Conservation (phyloP, 2,329 filamentous ascomycete species). For the Dactylonectria macrodidyma region DNA sequence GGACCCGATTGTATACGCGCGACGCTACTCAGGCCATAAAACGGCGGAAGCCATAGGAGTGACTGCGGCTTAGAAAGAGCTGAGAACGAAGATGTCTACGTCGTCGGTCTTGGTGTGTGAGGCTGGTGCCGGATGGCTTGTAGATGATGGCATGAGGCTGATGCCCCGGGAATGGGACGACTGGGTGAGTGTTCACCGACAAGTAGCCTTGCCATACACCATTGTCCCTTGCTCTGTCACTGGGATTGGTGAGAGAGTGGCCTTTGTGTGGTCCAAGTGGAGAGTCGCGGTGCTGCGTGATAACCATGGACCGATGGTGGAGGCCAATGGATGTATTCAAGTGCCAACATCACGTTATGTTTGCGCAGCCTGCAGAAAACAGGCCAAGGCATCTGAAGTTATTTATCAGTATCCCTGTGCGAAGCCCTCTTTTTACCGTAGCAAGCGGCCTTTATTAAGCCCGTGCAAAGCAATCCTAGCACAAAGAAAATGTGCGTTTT, state of each 20-base stretch:
- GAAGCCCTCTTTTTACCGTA: slow-evolving; percentile 1
- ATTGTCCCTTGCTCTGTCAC: slow-evolving; percentile 24
- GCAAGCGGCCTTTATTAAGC: slow-evolving; percentile 6
- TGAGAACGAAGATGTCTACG: slow-evolving; percentile 52
- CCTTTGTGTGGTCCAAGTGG: slow-evolving; percentile 28
- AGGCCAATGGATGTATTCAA: slow-evolving; percentile 10
- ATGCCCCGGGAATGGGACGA: slow-evolving; percentile 28
- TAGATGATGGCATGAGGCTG: slow-evolving; percentile 34
- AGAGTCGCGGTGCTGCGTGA: slow-evolving; percentile 9
- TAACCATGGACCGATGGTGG: slow-evolving; percentile 14
- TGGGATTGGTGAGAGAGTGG: slow-evolving; percentile 13
- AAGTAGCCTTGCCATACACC: slow-evolving; percentile 21
- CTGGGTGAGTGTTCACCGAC: slow-evolving; percentile 27
- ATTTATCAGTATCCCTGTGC: slow-evolving; percentile 32
- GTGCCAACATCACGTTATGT: slow-evolving; percentile 24
- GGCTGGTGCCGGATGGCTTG: slow-evolving; percentile 34
- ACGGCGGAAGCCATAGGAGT: slow-evolving; percentile 41
- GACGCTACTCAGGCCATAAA: slow-evolving; percentile 47
- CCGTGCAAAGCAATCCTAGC: slow-evolving; percentile 19
- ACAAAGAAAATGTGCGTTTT: not conserved
- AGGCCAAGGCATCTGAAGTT: slow-evolving; percentile 24
- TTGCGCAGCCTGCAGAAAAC: not conserved
- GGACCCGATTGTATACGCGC: slow-evolving; percentile 59
- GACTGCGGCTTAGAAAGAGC: slow-evolving; percentile 44
- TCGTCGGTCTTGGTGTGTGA: slow-evolving; percentile 57